These are phyloP conservation scores for Penicillium fimorum DNA, from an alignment of 495 filamentous ascomycete genomes.

Conservation along the genomic window DNA sequence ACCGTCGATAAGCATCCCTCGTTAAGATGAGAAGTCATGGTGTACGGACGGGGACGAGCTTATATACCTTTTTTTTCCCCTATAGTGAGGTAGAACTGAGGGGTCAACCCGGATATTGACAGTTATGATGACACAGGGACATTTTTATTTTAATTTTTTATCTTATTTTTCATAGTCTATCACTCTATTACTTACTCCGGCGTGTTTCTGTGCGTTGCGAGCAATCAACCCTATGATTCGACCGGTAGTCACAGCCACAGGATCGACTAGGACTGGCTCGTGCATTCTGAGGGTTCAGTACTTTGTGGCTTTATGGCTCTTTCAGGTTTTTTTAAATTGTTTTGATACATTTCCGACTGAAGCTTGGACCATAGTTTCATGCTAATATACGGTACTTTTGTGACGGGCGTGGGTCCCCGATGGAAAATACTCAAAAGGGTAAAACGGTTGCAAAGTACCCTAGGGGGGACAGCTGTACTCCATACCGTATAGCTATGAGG, in stretches of 20 bases:
- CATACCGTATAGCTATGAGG: no score
- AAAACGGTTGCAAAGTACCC: no score
- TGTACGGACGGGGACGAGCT: conserved; percentile 5
- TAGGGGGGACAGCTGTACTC: no score
- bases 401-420: neutral
- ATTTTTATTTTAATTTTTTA: neutral
- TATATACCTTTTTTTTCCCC: conserved; percentile 16
- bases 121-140: conserved; percentile 16
- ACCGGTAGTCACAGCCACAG: conserved; percentile 24
- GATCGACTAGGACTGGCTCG: conserved; percentile 24
- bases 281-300: conserved; percentile 22
- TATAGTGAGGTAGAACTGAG: neutral
- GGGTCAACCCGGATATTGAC: conserved; percentile 13
- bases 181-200: neutral
- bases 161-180: neutral
- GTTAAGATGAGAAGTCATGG: conserved; percentile 21
- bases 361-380: conserved; percentile 20
- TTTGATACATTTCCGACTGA: conserved; percentile 5
- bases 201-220: conserved; percentile 14
- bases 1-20: conserved; percentile 76
- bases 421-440: neutral
- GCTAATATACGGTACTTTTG: conserved; percentile 9
- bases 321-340: neutral
- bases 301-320: conserved; percentile 4
- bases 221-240: conserved; percentile 16